Percentiles rank a stretch among this genome's conserved stretches.
Evolutionary conservation across 2,329 filamentous ascomycete species (phyloP).

Genomic region (Biscogniauxia marginata): DNA sequence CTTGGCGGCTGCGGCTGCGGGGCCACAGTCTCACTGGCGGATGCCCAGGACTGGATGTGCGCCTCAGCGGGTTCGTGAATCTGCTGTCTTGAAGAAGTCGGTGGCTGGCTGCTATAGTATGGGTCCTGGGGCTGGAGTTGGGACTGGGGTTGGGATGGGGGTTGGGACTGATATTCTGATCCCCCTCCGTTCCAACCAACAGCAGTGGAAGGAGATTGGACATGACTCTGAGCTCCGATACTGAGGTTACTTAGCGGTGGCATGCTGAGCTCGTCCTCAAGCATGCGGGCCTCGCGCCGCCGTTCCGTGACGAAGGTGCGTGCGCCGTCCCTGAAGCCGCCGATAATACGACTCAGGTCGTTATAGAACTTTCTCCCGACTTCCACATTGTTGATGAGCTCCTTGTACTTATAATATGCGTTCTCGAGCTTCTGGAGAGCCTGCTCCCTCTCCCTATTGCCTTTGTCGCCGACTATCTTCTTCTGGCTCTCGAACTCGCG

Average conservation of each 20-base stretch:
- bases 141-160: conserved; percentile 20
- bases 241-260: conserved; percentile 30
- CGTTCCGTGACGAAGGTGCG: conserved; percentile 78
- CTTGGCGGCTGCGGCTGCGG: conserved; percentile 44
- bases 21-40: conserved; percentile 46
- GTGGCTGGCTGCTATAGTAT: conserved; percentile 14
- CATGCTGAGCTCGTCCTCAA: conserved; percentile 43
- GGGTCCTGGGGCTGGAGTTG: conserved; percentile 31
- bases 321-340: conserved; percentile 72
- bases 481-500: conserved; percentile 73
- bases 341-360: conserved; percentile 84
- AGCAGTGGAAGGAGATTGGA: conserved; percentile 5
- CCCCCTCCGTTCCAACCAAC: conserved; percentile 2
- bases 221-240: conserved; percentile 15
- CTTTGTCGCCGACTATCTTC: conserved; percentile 60
- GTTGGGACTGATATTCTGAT: conserved; percentile 8
- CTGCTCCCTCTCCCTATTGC: conserved; percentile 73
- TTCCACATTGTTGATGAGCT: conserved; percentile 88
- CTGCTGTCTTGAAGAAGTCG: conserved; percentile 30
- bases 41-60: conserved; percentile 56
- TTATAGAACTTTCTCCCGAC: conserved; percentile 96
- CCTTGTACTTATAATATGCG: conserved; percentile 94
- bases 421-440: conserved; percentile 86
- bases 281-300: conserved; percentile 72
- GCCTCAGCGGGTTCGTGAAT: conserved; percentile 39